Evolutionary conservation across 805 yeast species (phyloP), one percentile per base, ranked within the genome.

Genomic region (Diddensiella caesifluorescens): DNA sequence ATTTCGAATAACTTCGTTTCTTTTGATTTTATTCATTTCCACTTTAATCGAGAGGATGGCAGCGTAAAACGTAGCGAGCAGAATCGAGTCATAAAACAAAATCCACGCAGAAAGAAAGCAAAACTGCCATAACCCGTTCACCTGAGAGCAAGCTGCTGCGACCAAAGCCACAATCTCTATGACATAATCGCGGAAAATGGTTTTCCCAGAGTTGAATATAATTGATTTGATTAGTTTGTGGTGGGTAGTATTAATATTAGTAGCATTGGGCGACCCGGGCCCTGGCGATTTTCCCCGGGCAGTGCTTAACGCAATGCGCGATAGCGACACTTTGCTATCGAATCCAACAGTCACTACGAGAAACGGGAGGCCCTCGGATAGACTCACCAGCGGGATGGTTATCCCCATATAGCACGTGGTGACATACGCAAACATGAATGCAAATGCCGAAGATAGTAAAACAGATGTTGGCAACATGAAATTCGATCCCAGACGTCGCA

Each of bases 301-400:
- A 35, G 32, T 35, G 18, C 35, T 34, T 38, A 52, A 37, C 47
- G 63, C 58, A 35, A 62, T 59, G 19, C 60, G 54, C 1, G 96
- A 82, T 49, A 88, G 71, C 9, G 77, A 69, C 15, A 86, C 75
- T 56, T 89, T 87, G 60, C 85, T 83, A 59, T 86, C 88, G 64
- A 90, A 90, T 1, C 97, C 98, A 57, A 90, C 77, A 3, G 87
- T 80, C 16, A 95, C 87, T 18, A 90, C 95, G 56, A 90, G 73
- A 63, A 90, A 90, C 18, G 98, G 98, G 35, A 90, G 65, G 25
- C 97, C 97, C 65, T 90, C 97, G 44, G 88, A 76, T 50, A 90
- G 69, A 42, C 85, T 77, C 42, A 84, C 67, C 42, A 86, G 68
- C 5, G 95, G 79, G 23, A 90, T 80, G 38, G 73, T 74, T 35